phyloP scores from a whole-genome alignment of 257 asterid species.

The Solanum appendiculatum region DNA sequence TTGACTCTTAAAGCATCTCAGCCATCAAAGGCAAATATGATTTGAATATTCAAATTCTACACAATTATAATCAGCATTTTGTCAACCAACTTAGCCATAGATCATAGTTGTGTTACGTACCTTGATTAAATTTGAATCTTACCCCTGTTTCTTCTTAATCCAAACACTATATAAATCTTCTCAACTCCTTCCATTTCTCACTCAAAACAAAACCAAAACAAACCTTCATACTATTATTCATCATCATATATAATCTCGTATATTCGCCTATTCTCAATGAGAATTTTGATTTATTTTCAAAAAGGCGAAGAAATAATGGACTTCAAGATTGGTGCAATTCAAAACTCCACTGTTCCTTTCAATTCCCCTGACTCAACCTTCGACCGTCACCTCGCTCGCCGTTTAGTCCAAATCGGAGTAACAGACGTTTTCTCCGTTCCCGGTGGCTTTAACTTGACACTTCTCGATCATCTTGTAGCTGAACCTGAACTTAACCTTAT shows the following conservation, averaged over 20 bases:
- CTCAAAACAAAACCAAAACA: not conserved
- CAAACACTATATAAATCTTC: not conserved
- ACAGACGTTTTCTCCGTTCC: slow-evolving; percentile 65
- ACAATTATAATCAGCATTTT: too few relatives aligned
- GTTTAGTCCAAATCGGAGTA: slow-evolving; percentile 62
- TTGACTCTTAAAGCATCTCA: too few relatives aligned
- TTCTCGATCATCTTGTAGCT: slow-evolving; percentile 61
- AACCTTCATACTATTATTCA: not conserved
- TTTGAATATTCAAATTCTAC: too few relatives aligned
- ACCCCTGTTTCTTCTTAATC: slow-evolving; percentile 7
- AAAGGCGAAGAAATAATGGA: slow-evolving; percentile 24
- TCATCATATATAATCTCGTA: not conserved
- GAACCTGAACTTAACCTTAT: slow-evolving; percentile 70
- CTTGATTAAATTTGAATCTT: not conserved
- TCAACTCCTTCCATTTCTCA: not conserved
- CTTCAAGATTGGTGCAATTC: slow-evolving; percentile 40
- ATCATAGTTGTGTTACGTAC: not conserved
- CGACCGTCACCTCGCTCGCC: slow-evolving; percentile 79
- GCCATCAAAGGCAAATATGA: not conserved
- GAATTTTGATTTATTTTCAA: too few relatives aligned
- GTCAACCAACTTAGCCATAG: not conserved
- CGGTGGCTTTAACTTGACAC: slow-evolving; percentile 64
- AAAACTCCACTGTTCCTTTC: slow-evolving; percentile 16
- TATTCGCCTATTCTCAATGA: too few relatives aligned
- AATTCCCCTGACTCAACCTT: slow-evolving; percentile 49